Base-by-base conservation (phyloP, 352 stramenopile genomes). In the Pythium aristosporum region DNA sequence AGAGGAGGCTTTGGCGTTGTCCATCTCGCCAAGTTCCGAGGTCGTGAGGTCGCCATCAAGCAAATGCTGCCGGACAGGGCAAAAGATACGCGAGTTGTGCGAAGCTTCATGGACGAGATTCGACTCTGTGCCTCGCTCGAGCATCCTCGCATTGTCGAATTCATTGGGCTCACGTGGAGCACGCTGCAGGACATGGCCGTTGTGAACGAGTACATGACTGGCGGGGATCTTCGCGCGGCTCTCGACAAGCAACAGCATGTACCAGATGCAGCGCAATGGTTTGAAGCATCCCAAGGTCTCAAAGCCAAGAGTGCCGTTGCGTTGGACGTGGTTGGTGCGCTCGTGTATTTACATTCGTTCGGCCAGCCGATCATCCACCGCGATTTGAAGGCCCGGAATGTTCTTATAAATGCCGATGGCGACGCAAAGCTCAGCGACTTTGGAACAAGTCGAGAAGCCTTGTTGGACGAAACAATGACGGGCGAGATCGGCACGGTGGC, bases 21-120 rank as follows among this genome's bases (percentile, higher is more conserved):
- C 25, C 25, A 30, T 30, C 25, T 30, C 25, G 25, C 25, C 25
- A 30, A 30, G 25, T 30, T 30, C 1, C 25, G 25, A 30, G 25
- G 25, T 5, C 25, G 25, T 30, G 25, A 30, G 25, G 25, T 30
- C 25, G 25, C 25, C 25, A 4, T 28, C 25, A 28, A 28, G 25
- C 25, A 28, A 28, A 28, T 28, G 25, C 25, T 28, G 25, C 25
- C 25, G 25, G 25, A 28, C 25, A 28, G 4, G 25, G 25, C 25
- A 4, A 68, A 61, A 2, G 69, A 75, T 6, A 74, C 60, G 18
- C 41, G 18, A 13, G 36, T 47, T 5, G 65, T 68, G 21, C 52
- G 49, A 21, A 77, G 43, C 48, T 78, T 78, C 44, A 71, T 75
- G 68, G 63, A 70, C 54, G 71, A 78, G 57, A 75, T 78, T 30